phyloP scores from a whole-genome alignment of 2,329 filamentous ascomycete genomes.

The Fragosphaeria purpurea region DNA sequence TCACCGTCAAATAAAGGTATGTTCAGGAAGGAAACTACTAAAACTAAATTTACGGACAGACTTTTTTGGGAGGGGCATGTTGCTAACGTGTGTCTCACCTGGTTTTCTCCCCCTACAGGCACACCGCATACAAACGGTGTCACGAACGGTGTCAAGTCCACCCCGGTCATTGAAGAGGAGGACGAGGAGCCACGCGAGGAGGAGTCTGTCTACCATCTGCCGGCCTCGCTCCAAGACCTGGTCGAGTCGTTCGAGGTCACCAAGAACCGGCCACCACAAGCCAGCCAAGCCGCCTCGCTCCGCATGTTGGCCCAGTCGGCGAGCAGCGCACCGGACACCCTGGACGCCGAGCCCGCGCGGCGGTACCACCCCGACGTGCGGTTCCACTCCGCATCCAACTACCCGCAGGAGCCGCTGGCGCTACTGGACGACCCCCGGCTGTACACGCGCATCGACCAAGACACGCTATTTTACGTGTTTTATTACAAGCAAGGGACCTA shows the following conservation, averaged over 20 bases:
- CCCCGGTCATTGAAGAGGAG: slow-evolving; percentile 22
- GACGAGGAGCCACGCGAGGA: slow-evolving; percentile 46
- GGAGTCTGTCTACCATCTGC: slow-evolving; percentile 88
- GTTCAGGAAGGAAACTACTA: neutral
- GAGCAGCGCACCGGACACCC: slow-evolving; percentile 59
- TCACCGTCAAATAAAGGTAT: neutral
- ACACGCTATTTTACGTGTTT: slow-evolving; percentile 96
- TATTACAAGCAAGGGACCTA: slow-evolving; percentile 97
- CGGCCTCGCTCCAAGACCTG: slow-evolving; percentile 77
- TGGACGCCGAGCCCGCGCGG: slow-evolving; percentile 72
- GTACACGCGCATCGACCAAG: slow-evolving; percentile 83
- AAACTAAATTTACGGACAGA: no score
- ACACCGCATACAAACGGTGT: slow-evolving; percentile 40
- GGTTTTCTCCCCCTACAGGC: slow-evolving; percentile 10
- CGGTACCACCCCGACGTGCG: slow-evolving; percentile 77
- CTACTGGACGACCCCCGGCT: slow-evolving; percentile 87
- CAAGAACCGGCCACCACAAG: slow-evolving; percentile 55
- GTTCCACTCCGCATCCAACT: slow-evolving; percentile 66
- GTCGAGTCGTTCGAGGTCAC: slow-evolving; percentile 83
- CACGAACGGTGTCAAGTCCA: slow-evolving; percentile 39
- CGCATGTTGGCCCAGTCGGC: slow-evolving; percentile 69
- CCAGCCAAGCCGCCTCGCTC: slow-evolving; percentile 56
- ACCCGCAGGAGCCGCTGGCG: slow-evolving; percentile 82
- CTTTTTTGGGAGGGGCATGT: no score
- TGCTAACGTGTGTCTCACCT: no score